Conservation (phyloP, 179 eudicot species). For the Beta corolliflora region DNA sequence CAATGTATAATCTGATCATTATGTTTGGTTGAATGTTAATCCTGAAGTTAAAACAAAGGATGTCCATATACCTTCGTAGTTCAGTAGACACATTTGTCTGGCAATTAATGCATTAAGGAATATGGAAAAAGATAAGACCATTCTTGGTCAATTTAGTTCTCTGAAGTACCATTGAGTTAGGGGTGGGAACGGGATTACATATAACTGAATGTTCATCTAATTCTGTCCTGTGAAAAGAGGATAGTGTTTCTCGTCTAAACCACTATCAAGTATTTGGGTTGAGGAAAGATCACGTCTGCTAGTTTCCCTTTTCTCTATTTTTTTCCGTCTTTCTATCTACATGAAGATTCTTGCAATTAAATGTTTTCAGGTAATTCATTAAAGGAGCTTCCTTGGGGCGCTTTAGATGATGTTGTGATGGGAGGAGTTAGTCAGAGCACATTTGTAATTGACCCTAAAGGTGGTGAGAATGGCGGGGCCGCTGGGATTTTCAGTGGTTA, state of each 20-base stretch:
- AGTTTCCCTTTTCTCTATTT: neutral
- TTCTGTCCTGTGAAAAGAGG: neutral
- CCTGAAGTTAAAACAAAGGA: neutral
- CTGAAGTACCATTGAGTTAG: neutral
- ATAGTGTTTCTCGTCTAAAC: neutral
- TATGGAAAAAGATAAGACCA: neutral
- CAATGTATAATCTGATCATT: neutral
- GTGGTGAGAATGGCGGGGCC: slow-evolving; percentile 80
- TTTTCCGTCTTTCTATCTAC: neutral
- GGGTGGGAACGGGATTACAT: neutral
- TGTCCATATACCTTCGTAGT: neutral
- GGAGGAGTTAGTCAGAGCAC: slow-evolving; percentile 90
- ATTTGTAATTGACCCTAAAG: slow-evolving; percentile 67
- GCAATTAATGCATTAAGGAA: neutral
- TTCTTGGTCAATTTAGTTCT: neutral
- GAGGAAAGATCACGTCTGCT: neutral
- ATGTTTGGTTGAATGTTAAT: neutral
- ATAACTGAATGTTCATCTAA: neutral
- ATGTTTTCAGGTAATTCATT: slow-evolving; percentile 53
- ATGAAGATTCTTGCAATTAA: neutral
- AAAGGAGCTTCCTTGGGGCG: slow-evolving; percentile 90
- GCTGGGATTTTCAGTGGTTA: slow-evolving; percentile 85
- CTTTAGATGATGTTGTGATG: slow-evolving; percentile 97
- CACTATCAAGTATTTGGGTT: neutral
- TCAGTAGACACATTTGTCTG: neutral